Base-by-base conservation (phyloP, 1,139 yeast genomes). In the Saccharomyces pastorianus region DNA sequence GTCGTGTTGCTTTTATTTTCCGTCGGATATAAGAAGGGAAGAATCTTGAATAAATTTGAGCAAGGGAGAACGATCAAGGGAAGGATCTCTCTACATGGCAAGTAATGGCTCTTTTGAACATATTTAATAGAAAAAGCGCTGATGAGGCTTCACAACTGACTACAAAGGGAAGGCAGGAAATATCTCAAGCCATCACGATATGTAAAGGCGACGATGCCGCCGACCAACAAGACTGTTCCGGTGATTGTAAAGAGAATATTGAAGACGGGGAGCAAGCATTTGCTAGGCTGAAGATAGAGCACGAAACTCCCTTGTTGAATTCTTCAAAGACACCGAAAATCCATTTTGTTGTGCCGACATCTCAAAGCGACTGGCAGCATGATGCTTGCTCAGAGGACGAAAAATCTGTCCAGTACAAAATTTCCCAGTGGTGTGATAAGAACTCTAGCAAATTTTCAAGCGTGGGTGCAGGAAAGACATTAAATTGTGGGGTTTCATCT, bases 271-370 rank as follows among this genome's bases (percentile, higher is more conserved):
- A 64, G 52, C 53, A 54, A 32, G 56, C 55, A 3, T 65, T 62
- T 42, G 55, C 57, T n/a, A 64, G 60, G 56, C 53, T 88, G 57
- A 77, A 77, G 57, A 71, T 85, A 38, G 84, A 83, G 7, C 70
- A 71, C 7, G 80, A 73, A 7, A 70, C 73, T 29, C 77, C 82
- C 6, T 74, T 93, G 41, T 89, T 87, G 81, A 83, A 86, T 55
- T 76, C 90, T 3, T 83, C 95, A 0, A 78, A 78, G 59, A 83
- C 86, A 2, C 83, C 82, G 55, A 85, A 83, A 6, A 65, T 85
- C 25, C 97, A 91, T 61, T 73, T 89, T 32, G 71, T 90, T 20
- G 83, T 91, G 0, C 84, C 96, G 1, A 89, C 97, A 0, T 95
- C 95, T 13, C 83, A 84, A 61, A 68, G 80, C 0, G 96, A 93